A percentile compares a stretch with the other conserved stretches of the same genome.
phyloP scores from a whole-genome alignment of 106 monocot species.

The Iris macrosiphon region DNA sequence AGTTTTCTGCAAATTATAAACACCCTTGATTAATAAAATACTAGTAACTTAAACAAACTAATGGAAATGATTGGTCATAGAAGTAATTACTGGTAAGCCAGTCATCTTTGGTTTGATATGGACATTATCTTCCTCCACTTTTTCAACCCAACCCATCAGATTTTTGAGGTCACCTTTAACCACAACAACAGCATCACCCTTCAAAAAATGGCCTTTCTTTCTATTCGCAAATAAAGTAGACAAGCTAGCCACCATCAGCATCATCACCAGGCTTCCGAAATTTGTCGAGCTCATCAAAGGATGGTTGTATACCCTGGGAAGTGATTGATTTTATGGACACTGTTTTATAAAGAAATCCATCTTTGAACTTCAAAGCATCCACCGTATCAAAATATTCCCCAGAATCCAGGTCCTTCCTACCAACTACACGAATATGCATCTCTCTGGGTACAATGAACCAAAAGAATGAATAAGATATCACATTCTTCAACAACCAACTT shows the following conservation, averaged over 20 bases:
- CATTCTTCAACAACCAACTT: not conserved
- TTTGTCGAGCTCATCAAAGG: constrained; percentile 97
- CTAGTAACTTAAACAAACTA: not conserved
- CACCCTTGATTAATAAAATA: not conserved
- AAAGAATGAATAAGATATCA: not conserved
- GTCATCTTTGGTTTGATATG: constrained; percentile 78
- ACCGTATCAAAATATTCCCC: constrained; percentile 81
- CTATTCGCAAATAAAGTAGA: constrained; percentile 90
- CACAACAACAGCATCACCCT: constrained; percentile 94
- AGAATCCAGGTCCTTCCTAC: constrained; percentile 54
- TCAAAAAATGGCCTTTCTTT: constrained; percentile 98
- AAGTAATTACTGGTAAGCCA: constrained; percentile 60
- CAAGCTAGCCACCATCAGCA: constrained; percentile 64
- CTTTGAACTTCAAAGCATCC: constrained; percentile 85
- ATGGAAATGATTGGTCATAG: not conserved
- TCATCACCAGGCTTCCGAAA: constrained; percentile 87
- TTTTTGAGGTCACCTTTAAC: constrained; percentile 89
- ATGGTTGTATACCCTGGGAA: constrained; percentile 71
- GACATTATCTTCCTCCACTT: constrained; percentile 94
- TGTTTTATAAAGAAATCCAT: constrained; percentile 87
- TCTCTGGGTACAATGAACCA: constrained; percentile 42
- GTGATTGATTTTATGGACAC: constrained; percentile 82
- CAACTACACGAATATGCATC: constrained; percentile 84
- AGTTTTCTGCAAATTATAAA: constrained; percentile 49
- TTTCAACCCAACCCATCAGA: constrained; percentile 95